A percentile compares a stretch with the other conserved stretches of the same genome.
Conservation (phyloP, 2,329 filamentous ascomycete genomes). For the Conoideocrella luteorostrata region DNA sequence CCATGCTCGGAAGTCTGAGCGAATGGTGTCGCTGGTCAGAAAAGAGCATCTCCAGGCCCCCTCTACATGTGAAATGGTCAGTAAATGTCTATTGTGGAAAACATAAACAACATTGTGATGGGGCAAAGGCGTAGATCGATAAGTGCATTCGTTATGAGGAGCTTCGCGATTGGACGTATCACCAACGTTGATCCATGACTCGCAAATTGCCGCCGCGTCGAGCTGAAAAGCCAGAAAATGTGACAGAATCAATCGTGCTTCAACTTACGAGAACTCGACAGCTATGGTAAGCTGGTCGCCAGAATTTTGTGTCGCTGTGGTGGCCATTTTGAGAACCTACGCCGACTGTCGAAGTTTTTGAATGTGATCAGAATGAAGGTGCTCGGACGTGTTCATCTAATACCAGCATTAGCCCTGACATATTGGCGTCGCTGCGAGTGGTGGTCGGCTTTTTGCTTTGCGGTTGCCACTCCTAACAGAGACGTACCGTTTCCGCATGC, state of each 20-base stretch:
- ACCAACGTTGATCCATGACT: not conserved
- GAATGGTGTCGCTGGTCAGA: conserved; percentile 69
- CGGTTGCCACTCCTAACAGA: too few relatives aligned
- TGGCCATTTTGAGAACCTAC: not conserved
- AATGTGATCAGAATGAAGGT: too few relatives aligned
- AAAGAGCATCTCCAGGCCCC: conserved; percentile 92
- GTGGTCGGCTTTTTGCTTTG: not conserved
- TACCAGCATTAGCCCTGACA: not conserved
- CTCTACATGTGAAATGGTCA: conserved; percentile 43
- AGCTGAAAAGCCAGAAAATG: not conserved
- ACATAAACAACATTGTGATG: not conserved
- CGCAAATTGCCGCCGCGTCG: not conserved
- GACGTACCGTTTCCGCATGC: too few relatives aligned
- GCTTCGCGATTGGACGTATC: conserved; percentile 3
- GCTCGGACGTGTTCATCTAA: not conserved
- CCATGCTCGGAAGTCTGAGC: conserved; percentile 59
- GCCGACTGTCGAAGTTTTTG: not conserved
- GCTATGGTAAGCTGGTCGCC: conserved; percentile 46
- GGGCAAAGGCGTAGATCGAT: not conserved
- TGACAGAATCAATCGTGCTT: not conserved
- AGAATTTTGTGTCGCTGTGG: not conserved
- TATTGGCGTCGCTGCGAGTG: too few relatives aligned
- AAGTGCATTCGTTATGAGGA: not conserved
- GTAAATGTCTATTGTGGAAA: not conserved
- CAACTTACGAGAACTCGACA: conserved; percentile 61